Evolutionary conservation across 1,284 basidiomycete genomes (phyloP), one percentile per base, ranked within the genome.

Genomic region (Calocybe gambosa): DNA sequence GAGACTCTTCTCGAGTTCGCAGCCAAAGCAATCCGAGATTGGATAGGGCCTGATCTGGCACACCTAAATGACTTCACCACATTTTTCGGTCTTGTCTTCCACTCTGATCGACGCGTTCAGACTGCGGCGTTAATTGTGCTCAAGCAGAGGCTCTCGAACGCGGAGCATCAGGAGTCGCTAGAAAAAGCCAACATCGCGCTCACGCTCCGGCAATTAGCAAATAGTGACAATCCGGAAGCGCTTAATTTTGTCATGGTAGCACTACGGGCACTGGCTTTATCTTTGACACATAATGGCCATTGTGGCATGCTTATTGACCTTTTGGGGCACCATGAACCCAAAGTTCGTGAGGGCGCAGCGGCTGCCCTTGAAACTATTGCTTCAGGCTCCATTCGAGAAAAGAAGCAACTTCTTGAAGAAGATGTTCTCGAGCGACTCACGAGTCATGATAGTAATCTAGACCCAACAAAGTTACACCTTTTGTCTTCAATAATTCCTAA

Each of bases 11-110:
- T 51, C 10, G 50, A 51, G 34, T 53, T 43, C 35, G 28, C 50
- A 9, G 46, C 16, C 28, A 33, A 35, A n/a, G 52, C 50, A 4
- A 51, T 53, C 18, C 26, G 45, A 29, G 40, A 45, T 9, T 53
- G 52, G 52, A 46, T 53, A 15, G 52, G 52, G 9, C 50, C 49
- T 19, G 52, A 53, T 33, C 52, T 53, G 20, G 47, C 43, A 8
- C 36, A 51, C 21, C 19, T 51, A 23, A 49, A 49, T 38, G 37
- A 53, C 25, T 49, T 49, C 25, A 19, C 23, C 28, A 42, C 39
- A 25, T 40, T 51, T 28, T 51, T 53, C 21, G 37, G 46, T 13
- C 37, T 53, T 8, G 43, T 38, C 13, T 51, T 42, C 19, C 49
- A 53, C 33, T 40, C 50, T 12, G 25, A 53, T 31, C 25, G 18